Evolutionary conservation across 1,284 basidiomycete species (phyloP).

Genomic region (Tilletia walkeri): DNA sequence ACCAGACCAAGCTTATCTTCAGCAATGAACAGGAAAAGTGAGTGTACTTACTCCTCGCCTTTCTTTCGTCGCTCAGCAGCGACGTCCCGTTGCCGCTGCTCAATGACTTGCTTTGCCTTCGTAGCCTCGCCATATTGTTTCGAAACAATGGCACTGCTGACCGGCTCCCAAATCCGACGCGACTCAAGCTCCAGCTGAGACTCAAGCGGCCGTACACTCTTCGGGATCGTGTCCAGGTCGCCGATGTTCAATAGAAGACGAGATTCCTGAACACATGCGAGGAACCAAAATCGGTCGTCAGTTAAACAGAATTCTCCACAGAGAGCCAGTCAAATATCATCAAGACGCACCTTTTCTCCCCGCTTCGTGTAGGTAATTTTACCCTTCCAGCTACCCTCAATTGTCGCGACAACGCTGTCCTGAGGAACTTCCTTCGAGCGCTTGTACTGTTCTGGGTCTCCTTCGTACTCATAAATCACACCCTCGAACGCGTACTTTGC

Average conservation of each 20-base stretch:
- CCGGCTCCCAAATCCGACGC: slow-evolving; percentile 80
- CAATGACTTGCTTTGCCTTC: slow-evolving; percentile 48
- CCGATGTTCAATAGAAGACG: slow-evolving; percentile 74
- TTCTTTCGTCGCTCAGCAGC: slow-evolving; percentile 44
- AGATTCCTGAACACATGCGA: slow-evolving; percentile 61
- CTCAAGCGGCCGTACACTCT: slow-evolving; percentile 76
- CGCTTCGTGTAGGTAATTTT: slow-evolving; percentile 76
- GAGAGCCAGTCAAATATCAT: no score
- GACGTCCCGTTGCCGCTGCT: slow-evolving; percentile 45
- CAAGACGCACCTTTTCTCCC: slow-evolving; percentile 61
- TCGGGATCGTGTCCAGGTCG: slow-evolving; percentile 73
- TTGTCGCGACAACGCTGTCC: slow-evolving; percentile 71
- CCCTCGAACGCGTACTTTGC: slow-evolving; percentile 86
- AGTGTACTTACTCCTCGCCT: slow-evolving; percentile 30
- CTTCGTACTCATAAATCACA: slow-evolving; percentile 75
- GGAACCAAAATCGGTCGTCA: slow-evolving; percentile 33
- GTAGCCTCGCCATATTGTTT: slow-evolving; percentile 70
- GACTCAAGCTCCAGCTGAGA: slow-evolving; percentile 80
- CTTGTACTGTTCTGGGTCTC: slow-evolving; percentile 67
- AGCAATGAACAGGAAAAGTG: slow-evolving; percentile 4
- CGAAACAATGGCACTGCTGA: slow-evolving; percentile 65
- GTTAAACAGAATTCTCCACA: no score
- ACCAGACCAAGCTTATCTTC: neutral
- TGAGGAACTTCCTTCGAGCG: slow-evolving; percentile 85
- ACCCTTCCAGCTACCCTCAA: slow-evolving; percentile 87